Evolutionary conservation across 1,139 yeast genomes (phyloP), one percentile per base, ranked within the genome.

Genomic region (Taphrina pruni): DNA sequence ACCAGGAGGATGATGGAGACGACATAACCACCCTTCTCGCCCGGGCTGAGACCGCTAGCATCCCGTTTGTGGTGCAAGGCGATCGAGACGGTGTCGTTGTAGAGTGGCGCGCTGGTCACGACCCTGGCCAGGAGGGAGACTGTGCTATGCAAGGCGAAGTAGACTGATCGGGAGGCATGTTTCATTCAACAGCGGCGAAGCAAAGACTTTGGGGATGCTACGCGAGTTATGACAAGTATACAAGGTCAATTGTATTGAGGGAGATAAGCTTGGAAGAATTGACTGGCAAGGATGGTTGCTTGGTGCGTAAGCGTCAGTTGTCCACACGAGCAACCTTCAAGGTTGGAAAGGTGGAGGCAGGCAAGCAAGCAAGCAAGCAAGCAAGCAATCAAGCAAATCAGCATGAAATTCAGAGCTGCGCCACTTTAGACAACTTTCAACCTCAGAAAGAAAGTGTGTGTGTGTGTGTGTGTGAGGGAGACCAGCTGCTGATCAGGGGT

Each of bases 1-100:
- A 68, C 70, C 12, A 68, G 67, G 12, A 65, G 66, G 26, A 38
- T 12, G 70, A 68, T 68, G 35, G 41, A 36, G 41, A 67, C 41
- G 41, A 64, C 61, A 60, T 60, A 60, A 5, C 65, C 65, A 11
- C 35, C 48, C 17, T 26, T 39, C 21, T 36, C 57, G 9, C 65
- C 65, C 57, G 14, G 35, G 43, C 36, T 32, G 54, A 58, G 38
- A 6, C 20, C 54, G 39, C 46, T 41, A 6, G 54, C 39, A 8
- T 39, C 62, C 7, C 60, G 60, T 43, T 56, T 56, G 46, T 56
- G 11, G 46, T 56, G 11, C 21, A 56, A 36, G 17, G 50, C 21
- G 32, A 11, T 17, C 9, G 51, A 9, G 14, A 26, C 32, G n/a
- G 54, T 50, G 36, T 8, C 11, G 5, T 9, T 21, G 12, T 32